A percentile compares a stretch with the other conserved stretches of the same genome.
Evolutionary conservation across 495 filamentous ascomycete species (phyloP).

Genomic region (Aspergillus hancockii): DNA sequence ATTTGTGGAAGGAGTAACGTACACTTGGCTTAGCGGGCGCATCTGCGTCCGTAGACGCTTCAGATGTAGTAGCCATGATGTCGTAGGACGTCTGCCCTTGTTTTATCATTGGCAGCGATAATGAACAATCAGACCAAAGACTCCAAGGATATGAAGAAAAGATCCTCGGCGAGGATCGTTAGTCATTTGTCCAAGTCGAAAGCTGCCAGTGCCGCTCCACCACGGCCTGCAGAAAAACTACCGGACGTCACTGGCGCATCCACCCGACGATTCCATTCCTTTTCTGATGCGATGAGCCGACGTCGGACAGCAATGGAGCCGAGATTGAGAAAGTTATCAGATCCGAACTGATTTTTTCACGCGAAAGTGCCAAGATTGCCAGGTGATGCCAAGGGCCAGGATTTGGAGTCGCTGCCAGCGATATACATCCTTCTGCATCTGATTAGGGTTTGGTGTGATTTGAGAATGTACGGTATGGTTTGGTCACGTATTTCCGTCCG

Average conservation of each 20-base stretch:
- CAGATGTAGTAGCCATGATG: not conserved
- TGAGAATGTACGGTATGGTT: not conserved
- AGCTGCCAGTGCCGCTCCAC: not conserved
- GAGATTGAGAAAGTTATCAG: not conserved
- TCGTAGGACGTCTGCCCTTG: not conserved
- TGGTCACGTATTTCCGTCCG: not conserved
- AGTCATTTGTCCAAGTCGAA: not conserved
- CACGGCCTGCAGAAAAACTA: not conserved
- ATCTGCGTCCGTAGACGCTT: not conserved
- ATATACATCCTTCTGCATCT: not conserved
- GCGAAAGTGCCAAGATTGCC: not conserved
- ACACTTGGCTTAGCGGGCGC: not conserved
- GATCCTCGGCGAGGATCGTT: not conserved
- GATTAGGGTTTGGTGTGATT: not conserved
- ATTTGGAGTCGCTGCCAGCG: not conserved
- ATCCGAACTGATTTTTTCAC: not conserved
- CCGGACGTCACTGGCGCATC: not conserved
- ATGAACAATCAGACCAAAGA: not conserved
- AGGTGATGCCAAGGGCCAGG: no score
- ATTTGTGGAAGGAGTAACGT: not conserved
- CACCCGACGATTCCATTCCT: not conserved
- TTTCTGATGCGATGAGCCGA: not conserved
- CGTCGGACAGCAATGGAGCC: not conserved
- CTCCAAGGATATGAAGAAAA: not conserved
- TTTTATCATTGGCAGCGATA: not conserved